Evolutionary conservation across 116 monocot species (phyloP), one percentile per base, ranked within the genome.

Genomic region (Papilionanthe hybrid): DNA sequence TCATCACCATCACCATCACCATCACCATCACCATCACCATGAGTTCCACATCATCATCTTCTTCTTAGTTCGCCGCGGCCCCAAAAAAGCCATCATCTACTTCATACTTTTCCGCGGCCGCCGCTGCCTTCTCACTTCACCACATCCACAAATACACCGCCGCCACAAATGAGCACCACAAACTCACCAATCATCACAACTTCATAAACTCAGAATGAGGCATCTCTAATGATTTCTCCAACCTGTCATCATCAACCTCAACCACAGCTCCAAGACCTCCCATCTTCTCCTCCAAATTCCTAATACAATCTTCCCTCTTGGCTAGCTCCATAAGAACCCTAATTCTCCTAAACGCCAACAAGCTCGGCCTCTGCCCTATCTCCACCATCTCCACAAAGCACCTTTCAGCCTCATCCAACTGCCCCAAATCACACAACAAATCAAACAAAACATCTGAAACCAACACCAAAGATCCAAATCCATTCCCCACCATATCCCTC

Each of bases 361-460:
- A 81, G 84, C 97, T 97, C 0, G 97, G 96, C 84, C 88, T 92
- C 84, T 94, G 96, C 42, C 94, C 90, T 58, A 81, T 91, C 17
- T 91, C 92, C 19, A 96, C 79, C 94, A 96, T 94, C 83, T 96
- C 86, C 65, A 79, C 25, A 78, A 93, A 96, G 56, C 94, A 96
- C 68, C 42, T 88, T 75, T 96, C 96, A 7, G 90, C 91, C 23
- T 94, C 97, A n/a, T 83, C 85, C 82, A 97, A 80, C 83, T 83
- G 91, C 55, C 94, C 97, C 66, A 80, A 50, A 53, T 97, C 94
- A 78, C 97, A 97, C 4, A 97, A 73, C 75, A 97, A 41, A 81
- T 97, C 97, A 80, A 97, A 86, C 75, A 94, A 42, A 63, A 94
- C 92, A 83, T 97, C 92, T 0, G 94, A 97, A 20, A 92, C 89